Evolutionary conservation across 1,139 yeast genomes (phyloP).

Genomic region (Yamadazyma sp.): DNA sequence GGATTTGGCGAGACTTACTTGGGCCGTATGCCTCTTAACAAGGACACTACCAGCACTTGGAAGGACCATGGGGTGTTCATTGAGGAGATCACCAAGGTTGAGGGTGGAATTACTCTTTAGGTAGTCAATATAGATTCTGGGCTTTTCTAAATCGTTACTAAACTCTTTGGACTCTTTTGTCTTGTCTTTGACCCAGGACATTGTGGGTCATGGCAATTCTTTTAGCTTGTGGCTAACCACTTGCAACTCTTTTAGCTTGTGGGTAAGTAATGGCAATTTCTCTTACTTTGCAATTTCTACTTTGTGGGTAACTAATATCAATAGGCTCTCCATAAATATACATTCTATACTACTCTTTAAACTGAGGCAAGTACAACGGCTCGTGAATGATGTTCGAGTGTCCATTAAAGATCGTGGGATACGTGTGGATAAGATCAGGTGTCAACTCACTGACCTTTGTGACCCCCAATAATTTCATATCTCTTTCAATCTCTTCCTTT

Average conservation of each 20-base stretch:
- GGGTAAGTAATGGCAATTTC: no score
- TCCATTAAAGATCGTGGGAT: slow-evolving; percentile 15
- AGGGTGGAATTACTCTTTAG: slow-evolving; percentile 7
- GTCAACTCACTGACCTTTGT: slow-evolving; percentile 35
- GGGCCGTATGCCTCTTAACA: slow-evolving; percentile 33
- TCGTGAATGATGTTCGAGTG: slow-evolving; percentile 13
- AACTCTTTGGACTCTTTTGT: no score
- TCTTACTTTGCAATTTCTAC: neutral
- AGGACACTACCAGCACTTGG: slow-evolving; percentile 19
- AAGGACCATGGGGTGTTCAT: slow-evolving; percentile 10
- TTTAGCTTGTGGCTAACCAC: no score
- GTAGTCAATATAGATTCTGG: no score
- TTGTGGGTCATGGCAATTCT: no score
- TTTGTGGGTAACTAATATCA: no score
- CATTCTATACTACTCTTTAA: slow-evolving; percentile 10
- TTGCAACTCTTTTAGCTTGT: no score
- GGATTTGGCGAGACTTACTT: slow-evolving; percentile 38
- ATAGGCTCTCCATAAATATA: no score
- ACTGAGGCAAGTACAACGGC: slow-evolving; percentile 16
- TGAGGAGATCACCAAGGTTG: slow-evolving; percentile 11
- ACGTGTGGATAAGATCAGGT: slow-evolving; percentile 18
- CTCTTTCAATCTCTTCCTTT: slow-evolving; percentile 45
- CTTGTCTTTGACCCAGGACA: no score
- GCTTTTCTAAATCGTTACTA: no score
- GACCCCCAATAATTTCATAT: slow-evolving; percentile 49